phyloP scores from a whole-genome alignment of 2,329 filamentous ascomycete species.

The Aspergillus udagawae region DNA sequence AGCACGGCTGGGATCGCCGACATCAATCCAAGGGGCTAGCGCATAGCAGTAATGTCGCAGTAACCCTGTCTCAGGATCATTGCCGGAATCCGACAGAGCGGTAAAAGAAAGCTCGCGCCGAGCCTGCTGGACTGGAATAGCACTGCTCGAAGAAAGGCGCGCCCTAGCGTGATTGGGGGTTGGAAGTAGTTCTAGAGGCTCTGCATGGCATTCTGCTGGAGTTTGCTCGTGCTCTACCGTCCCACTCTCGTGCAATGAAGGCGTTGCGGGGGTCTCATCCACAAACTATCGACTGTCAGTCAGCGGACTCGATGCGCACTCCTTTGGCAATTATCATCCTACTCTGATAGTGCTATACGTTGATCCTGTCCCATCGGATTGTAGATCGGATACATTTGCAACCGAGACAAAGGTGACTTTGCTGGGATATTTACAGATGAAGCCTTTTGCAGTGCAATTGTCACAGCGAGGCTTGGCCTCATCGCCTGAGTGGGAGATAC shows the following conservation, averaged over 20 bases:
- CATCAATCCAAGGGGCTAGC: conserved; percentile 23
- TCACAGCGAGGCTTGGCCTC: conserved; percentile 23
- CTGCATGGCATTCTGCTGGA: neutral
- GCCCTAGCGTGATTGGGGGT: neutral
- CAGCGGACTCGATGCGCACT: neutral
- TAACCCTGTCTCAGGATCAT: conserved; percentile 17
- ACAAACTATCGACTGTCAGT: neutral
- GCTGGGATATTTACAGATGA: conserved; percentile 20
- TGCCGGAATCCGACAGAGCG: neutral
- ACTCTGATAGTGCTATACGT: conserved; percentile 18
- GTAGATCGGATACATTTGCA: conserved; percentile 1
- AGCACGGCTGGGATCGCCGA: conserved; percentile 19
- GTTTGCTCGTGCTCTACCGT: neutral
- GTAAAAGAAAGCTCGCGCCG: neutral
- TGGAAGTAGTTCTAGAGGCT: neutral
- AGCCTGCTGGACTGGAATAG: neutral
- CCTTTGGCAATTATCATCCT: neutral
- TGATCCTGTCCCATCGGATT: conserved; percentile 2
- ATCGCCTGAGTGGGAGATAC: conserved; percentile 12
- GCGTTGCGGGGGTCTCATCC: neutral
- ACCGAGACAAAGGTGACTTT: conserved; percentile 21
- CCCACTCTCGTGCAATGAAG: neutral
- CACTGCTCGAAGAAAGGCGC: neutral
- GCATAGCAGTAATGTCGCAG: conserved; percentile 23
- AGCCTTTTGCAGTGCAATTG: conserved; percentile 21